Base-by-base conservation (phyloP, 208 protist genomes). In the Crithidia sp. region DNA sequence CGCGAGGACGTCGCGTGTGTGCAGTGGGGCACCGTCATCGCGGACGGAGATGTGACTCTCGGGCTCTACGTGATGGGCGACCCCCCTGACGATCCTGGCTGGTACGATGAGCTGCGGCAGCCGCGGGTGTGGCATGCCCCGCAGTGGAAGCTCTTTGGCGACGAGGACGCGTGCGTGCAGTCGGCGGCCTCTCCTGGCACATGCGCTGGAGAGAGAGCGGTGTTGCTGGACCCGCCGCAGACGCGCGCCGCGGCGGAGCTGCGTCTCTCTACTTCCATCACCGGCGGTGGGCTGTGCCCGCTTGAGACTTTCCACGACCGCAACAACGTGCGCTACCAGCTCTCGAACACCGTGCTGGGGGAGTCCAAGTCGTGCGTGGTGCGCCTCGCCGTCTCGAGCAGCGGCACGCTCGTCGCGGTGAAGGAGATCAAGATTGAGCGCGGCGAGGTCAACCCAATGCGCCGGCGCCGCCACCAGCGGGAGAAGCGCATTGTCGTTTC, bases 401-500 rank as follows among this genome's bases (percentile, higher is more conserved):
- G 66, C 6, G 89, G 87, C n/a, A 76, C 59, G 13, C 63, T 92
- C 16, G 86, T 92, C 36, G 87, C 89, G 14, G 77, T 95, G 10
- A 95, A 95, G 66, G 54, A 60, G 28, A 83, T 92, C 69, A 39
- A 41, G 28, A 73, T 73, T 16, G 67, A 73, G 41, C 67, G 57
- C 47, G 67, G 47, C 16, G 47, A 55, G n/a, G 56, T 73, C 36
- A 73, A 60, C 16, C 19, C 67, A 37, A 74, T 74, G 49, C 68
- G 68, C 12, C 57, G 49, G 16, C 68, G 68, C n/a, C 68, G 68
- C 47, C 52, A 65, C 41, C 68, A 74, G 49, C 68, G 68, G 4
- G 68, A 74, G 45, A 65, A 57, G 19, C 68, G 68, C n/a, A 74
- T 69, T 47, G 68, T 93, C 43, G 66, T 84, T 4, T 44, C 56